Evolutionary conservation across 2,329 filamentous ascomycete genomes (phyloP).

Genomic region (Juglanconis oblonga): DNA sequence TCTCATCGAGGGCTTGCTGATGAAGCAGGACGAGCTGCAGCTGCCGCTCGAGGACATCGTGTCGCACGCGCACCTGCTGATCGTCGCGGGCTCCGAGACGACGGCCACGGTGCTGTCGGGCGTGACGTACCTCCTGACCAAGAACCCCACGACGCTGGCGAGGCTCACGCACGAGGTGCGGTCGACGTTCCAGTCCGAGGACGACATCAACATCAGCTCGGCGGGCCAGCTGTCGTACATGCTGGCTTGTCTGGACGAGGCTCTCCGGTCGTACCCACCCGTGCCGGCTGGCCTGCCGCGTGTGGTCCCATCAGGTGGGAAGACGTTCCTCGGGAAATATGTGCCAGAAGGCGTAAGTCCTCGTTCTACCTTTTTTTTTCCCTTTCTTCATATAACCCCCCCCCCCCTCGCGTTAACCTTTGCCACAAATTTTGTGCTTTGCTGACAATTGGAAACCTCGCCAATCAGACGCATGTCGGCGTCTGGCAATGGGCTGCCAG

Average conservation of each 20-base stretch:
- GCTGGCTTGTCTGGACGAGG: constrained; percentile 36
- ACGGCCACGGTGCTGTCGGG: constrained; percentile 22
- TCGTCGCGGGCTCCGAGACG: constrained; percentile 23
- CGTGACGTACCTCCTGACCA: constrained; percentile 27
- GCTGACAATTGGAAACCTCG: background rate
- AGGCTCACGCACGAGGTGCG: constrained; percentile 37
- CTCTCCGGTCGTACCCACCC: constrained; percentile 36
- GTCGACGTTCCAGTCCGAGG: constrained; percentile 28
- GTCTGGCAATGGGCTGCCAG: constrained; percentile 32
- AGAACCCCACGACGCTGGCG: constrained; percentile 27
- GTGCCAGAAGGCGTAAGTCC: constrained; percentile 19
- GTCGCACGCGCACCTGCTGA: constrained; percentile 9
- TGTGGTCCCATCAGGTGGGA: constrained; percentile 18
- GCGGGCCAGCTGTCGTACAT: constrained; percentile 32
- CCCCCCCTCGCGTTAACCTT: too few relatives aligned
- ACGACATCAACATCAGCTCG: constrained; percentile 35
- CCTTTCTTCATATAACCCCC: too few relatives aligned
- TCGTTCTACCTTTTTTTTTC: too few relatives aligned
- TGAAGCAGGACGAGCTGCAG: background rate
- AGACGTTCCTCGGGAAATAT: constrained; percentile 16
- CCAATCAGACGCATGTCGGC: constrained; percentile 26
- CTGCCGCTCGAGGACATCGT: constrained; percentile 1
- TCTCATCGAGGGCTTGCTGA: background rate
- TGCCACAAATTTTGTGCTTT: background rate
- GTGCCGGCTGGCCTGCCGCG: constrained; percentile 17